phyloP scores from a whole-genome alignment of 306 rosid species.

The Quercus gilva region DNA sequence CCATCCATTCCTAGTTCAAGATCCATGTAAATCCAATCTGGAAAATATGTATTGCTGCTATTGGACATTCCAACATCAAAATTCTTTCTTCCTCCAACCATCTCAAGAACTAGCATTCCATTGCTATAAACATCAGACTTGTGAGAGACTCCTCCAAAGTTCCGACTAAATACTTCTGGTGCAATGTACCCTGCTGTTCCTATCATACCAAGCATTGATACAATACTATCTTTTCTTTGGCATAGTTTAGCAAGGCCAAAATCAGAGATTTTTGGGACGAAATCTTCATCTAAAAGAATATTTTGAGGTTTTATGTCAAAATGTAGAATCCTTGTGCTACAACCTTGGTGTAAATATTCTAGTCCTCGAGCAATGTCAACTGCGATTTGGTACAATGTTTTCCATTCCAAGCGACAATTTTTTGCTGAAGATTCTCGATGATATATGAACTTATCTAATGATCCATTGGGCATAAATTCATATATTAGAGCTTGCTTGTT shows the following conservation, averaged over 20 bases:
- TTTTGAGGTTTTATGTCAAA: slow-evolving; percentile 14
- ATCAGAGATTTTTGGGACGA: slow-evolving; percentile 2
- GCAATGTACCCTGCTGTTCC: no score
- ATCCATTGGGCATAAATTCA: slow-evolving; percentile 14
- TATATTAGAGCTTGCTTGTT: neutral
- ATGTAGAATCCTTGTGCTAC: slow-evolving; percentile 6
- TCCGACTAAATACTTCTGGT: no score
- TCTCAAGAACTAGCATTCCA: no score
- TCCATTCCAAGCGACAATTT: neutral
- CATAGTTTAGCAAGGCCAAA: slow-evolving; percentile 14
- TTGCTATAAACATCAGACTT: no score
- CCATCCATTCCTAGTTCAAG: no score
- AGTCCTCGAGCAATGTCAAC: neutral
- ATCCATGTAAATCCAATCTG: no score
- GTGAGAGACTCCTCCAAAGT: no score
- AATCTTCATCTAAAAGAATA: slow-evolving; percentile 8
- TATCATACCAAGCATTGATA: neutral
- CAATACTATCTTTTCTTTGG: neutral
- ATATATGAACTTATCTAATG: neutral
- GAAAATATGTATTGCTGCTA: no score
- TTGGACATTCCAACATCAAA: no score
- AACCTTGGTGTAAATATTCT: slow-evolving; percentile 6
- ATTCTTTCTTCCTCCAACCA: no score
- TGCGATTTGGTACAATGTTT: neutral
- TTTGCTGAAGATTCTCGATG: neutral